Conservation (phyloP, 164 flowering plant genomes). For the Warburgia ugandensis region DNA sequence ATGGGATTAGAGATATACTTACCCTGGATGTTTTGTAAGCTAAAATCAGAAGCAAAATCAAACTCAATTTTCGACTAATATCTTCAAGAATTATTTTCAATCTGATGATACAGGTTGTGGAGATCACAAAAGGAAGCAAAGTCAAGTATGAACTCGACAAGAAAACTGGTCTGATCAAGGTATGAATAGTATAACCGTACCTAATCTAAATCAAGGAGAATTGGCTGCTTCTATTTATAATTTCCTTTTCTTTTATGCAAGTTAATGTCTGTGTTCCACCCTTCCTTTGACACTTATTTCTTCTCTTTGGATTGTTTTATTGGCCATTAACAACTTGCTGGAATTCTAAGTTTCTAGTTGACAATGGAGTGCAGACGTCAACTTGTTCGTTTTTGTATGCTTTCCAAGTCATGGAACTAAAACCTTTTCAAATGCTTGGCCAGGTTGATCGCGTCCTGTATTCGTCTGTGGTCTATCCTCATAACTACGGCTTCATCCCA, state of each 20-base stretch:
- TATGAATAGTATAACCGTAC: constrained; percentile 5
- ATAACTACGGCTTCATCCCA: constrained; percentile 71
- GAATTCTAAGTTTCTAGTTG: no score
- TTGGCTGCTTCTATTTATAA: background rate
- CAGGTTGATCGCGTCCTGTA: constrained; percentile 68
- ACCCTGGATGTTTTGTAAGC: background rate
- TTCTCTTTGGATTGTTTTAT: no score
- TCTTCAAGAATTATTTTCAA: no score
- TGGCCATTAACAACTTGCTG: no score
- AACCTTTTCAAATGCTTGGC: background rate
- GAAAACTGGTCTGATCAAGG: constrained; percentile 77
- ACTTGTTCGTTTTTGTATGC: background rate
- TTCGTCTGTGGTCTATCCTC: constrained; percentile 75
- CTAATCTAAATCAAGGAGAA: background rate
- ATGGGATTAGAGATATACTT: background rate
- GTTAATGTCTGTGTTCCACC: background rate
- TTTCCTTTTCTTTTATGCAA: background rate
- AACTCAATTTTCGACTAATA: background rate
- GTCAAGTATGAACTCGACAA: constrained; percentile 86
- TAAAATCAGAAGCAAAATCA: background rate
- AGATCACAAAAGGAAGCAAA: constrained; percentile 79
- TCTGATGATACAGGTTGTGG: constrained; percentile 45
- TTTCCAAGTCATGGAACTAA: background rate
- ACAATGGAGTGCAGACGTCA: background rate
- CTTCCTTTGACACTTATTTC: no score